phyloP scores from a whole-genome alignment of 345 rosid species.

The Eucalyptus pauciflora region DNA sequence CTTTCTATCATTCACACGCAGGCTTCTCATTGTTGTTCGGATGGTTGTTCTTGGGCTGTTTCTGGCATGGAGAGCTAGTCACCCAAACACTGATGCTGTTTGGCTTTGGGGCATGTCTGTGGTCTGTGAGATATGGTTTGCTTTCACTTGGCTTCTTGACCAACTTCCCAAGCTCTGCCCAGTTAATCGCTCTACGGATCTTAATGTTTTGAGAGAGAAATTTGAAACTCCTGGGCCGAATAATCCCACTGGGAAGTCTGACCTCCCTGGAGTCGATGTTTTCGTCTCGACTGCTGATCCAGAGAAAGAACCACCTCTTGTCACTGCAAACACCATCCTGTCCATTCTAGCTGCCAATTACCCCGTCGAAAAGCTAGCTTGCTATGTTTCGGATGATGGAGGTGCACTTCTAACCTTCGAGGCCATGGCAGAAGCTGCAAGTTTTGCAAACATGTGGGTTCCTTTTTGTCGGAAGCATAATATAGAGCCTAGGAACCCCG shows the following conservation, averaged over 20 bases:
- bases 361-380: slow-evolving; percentile 94
- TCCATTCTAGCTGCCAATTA: slow-evolving; percentile 93
- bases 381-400: slow-evolving; percentile 98
- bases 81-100: slow-evolving; percentile 62
- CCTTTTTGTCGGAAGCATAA: slow-evolving; percentile 93
- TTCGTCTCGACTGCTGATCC: slow-evolving; percentile 99
- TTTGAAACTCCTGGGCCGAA: slow-evolving; percentile 66
- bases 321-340: slow-evolving; percentile 90
- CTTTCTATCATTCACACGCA: slow-evolving; percentile 2
- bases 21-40: slow-evolving; percentile 79
- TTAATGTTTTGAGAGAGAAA: slow-evolving; percentile 84
- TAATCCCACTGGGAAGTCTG: slow-evolving; percentile 90
- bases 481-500: slow-evolving; percentile 95
- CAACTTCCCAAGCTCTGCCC: slow-evolving; percentile 95
- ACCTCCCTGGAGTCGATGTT: slow-evolving; percentile 88
- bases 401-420: slow-evolving; percentile 95
- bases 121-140: slow-evolving; percentile 95
- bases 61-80: slow-evolving; percentile 60
- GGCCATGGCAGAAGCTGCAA: slow-evolving; percentile 99
- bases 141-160: slow-evolving; percentile 96
- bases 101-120: slow-evolving; percentile 99
- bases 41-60: slow-evolving; percentile 66
- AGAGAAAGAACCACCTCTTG: slow-evolving; percentile 98
- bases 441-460: slow-evolving; percentile 90
- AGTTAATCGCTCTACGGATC: slow-evolving; percentile 81